Evolutionary conservation across 1,139 yeast genomes (phyloP), one percentile per base, ranked within the genome.

Genomic region (Suhomyces yuchorum): DNA sequence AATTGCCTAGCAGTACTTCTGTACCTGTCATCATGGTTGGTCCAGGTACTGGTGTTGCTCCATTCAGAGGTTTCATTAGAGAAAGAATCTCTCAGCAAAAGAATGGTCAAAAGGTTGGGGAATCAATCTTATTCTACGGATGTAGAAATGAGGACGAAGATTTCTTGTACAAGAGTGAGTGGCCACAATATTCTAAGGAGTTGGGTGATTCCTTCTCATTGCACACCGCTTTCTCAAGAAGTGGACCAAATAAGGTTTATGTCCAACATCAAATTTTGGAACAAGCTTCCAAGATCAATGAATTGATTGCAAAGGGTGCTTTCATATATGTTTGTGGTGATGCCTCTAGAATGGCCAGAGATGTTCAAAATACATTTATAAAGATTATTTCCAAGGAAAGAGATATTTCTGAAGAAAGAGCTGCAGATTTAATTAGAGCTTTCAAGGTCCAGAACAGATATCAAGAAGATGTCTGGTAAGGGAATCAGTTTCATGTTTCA

Each of bases 21-120:
- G 83, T 86, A 40, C 97, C 99, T 8, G 80, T 93, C 32, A 89
- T 93, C 58, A 82, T 92, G 86, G 80, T 93, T 63, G 99, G 99
- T 34, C 98, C 99, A 42, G 99, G 99, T 56, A 93, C 99, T 7
- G 99, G 99, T 65, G 93, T 93, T 49, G 98, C 99, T 9, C 99
- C 99, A 52, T 87, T 93, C 74, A 85, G 98, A 70, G 97, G 96
- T 2, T 91, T 93, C 57, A 70, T 93, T 37, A 84, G 96, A 68
- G 97, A 91, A 67, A 85, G 95, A 60, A 86, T 67, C 15, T 65
- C 71, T 18, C 65, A 67, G 41, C 80, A 43, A 49, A 54, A 60
- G 47, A 56, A 57, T 23, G 77, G 77, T 48, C 68, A 72, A 22
- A 81, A 79, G 23, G 71, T 89, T 42, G 98, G 98, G 46, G 81